These are phyloP conservation scores for Diaporthe aspalathi DNA, from an alignment of 2,329 filamentous ascomycete genomes.

Conservation along the genomic window DNA sequence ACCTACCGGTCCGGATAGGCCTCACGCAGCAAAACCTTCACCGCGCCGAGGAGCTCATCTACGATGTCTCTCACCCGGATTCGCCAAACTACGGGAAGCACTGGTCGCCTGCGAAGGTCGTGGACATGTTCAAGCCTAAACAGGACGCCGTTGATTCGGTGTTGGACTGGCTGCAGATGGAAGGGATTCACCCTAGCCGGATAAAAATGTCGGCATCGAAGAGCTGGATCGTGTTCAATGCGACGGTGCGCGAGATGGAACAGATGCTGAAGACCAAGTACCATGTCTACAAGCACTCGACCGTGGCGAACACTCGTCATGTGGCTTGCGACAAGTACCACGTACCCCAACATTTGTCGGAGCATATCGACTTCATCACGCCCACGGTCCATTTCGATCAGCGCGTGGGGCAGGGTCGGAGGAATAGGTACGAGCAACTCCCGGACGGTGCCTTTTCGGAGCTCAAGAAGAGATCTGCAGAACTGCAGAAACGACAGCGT, in stretches of 20 bases:
- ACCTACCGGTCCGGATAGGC: constrained; percentile 55
- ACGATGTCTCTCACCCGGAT: constrained; percentile 56
- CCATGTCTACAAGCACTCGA: constrained; percentile 59
- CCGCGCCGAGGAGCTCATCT: constrained; percentile 55
- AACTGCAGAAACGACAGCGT: constrained; percentile 40
- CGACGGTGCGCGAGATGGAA: constrained; percentile 65
- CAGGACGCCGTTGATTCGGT: constrained; percentile 61
- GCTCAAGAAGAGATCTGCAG: constrained; percentile 43
- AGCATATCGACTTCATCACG: constrained; percentile 56
- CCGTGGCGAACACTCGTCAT: constrained; percentile 48
- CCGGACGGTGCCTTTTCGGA: constrained; percentile 42
- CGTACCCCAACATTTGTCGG: constrained; percentile 49
- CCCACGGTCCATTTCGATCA: constrained; percentile 54
- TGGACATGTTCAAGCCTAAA: constrained; percentile 55
- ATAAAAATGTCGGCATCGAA: constrained; percentile 62
- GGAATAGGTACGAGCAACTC: constrained; percentile 43
- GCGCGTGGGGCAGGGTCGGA: constrained; percentile 45
- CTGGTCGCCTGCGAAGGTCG: constrained; percentile 57
- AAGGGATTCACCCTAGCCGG: constrained; percentile 61
- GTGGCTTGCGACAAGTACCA: constrained; percentile 57
- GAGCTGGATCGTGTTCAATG: constrained; percentile 66
- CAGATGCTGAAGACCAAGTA: constrained; percentile 64
- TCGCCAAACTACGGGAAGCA: constrained; percentile 60
- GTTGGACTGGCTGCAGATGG: constrained; percentile 63
- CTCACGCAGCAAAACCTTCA: constrained; percentile 60